Evolutionary conservation across 1,284 basidiomycete genomes (phyloP).

Genomic region (Acaromyces ingoldii): DNA sequence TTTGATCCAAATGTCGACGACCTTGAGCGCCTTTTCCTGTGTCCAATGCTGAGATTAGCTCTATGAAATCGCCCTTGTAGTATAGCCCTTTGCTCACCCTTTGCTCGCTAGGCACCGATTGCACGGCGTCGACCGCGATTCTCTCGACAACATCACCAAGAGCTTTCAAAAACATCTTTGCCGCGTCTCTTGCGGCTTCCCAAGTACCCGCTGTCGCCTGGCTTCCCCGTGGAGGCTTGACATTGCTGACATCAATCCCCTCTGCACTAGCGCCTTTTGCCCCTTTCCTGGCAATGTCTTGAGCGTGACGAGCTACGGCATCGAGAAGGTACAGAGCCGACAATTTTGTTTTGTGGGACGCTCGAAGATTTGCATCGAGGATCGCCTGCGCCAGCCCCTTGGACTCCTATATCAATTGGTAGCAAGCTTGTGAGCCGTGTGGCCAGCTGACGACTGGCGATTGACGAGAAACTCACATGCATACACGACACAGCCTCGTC

Average conservation of each 20-base stretch:
- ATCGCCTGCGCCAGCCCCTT: constrained; percentile 8
- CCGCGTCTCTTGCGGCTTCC: constrained; percentile 15
- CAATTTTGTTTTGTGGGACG: constrained; percentile 17
- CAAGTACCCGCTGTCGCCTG: constrained; percentile 1
- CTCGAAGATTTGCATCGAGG: constrained; percentile 16
- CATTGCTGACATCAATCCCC: constrained; percentile 6
- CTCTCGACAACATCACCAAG: constrained; percentile 16
- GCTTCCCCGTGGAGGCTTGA: constrained; percentile 2
- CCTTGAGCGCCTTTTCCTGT: constrained; percentile 34
- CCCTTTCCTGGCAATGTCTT: constrained; percentile 20
- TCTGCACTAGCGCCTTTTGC: constrained; percentile 18
- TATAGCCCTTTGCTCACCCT: constrained; percentile 11
- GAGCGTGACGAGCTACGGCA: constrained; percentile 27
- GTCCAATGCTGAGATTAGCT: not conserved
- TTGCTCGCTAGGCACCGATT: constrained; percentile 17
- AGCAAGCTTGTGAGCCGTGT: not conserved
- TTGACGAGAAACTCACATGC: constrained; percentile 10
- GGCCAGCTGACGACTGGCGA: not conserved
- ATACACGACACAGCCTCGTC: constrained; percentile 13
- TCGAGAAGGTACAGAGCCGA: constrained; percentile 36
- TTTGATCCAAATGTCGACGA: constrained; percentile 35
- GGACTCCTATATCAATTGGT: not conserved
- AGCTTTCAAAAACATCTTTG: constrained; percentile 14
- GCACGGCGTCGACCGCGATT: constrained; percentile 18
- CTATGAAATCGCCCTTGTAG: not conserved